Percentiles rank a stretch among this genome's conserved stretches.
These are phyloP conservation scores for Penicillium decumbens DNA, from an alignment of 2,329 filamentous ascomycete genomes.

Conservation along the genomic window DNA sequence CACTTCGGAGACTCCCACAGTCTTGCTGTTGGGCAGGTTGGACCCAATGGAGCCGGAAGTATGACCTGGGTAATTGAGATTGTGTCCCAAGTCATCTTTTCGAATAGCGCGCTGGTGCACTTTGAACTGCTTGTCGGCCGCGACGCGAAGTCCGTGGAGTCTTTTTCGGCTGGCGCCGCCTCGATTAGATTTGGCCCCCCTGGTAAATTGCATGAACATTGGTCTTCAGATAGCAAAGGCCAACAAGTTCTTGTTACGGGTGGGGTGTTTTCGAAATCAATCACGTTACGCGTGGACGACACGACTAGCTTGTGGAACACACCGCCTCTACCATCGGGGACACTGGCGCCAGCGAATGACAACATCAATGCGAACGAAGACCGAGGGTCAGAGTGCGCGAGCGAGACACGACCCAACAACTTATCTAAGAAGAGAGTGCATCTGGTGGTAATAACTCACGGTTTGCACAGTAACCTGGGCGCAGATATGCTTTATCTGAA, in stretches of 20 bases:
- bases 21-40: constrained; percentile 44
- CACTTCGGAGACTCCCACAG: constrained; percentile 49
- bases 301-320: constrained; percentile 88
- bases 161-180: constrained; percentile 57
- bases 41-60: constrained; percentile 46
- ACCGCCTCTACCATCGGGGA: constrained; percentile 65
- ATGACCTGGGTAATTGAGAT: constrained; percentile 89
- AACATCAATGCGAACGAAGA: not conserved
- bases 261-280: constrained; percentile 78
- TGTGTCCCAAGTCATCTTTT: constrained; percentile 89
- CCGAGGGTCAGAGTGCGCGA: not conserved
- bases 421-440: constrained; percentile 61
- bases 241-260: constrained; percentile 59
- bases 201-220: constrained; percentile 61
- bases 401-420: constrained; percentile 9
- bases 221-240: constrained; percentile 54
- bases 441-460: constrained; percentile 87
- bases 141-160: constrained; percentile 74
- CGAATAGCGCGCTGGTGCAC: constrained; percentile 75
- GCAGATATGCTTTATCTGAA: constrained; percentile 97
- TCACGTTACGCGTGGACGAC: constrained; percentile 76
- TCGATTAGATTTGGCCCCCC: constrained; percentile 13
- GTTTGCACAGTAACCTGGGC: constrained; percentile 89
- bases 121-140: constrained; percentile 83
- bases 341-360: not conserved